phyloP scores from a whole-genome alignment of 1,284 basidiomycete species.

The Cutaneotrichosporon daszewskae region DNA sequence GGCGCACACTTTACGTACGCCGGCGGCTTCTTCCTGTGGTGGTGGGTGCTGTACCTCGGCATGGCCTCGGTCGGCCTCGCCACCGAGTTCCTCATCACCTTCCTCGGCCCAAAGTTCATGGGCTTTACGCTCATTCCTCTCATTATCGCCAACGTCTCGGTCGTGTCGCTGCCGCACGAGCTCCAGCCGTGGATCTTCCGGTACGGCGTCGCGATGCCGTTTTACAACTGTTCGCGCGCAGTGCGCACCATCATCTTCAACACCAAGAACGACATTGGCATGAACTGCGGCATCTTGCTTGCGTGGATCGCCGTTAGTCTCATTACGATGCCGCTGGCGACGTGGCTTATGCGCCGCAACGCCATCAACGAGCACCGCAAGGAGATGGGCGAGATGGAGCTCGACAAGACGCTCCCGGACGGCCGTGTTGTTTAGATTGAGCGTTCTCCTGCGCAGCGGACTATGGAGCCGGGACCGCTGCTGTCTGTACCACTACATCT shows the following conservation, averaged over 20 bases:
- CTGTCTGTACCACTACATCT: too few species aligned
- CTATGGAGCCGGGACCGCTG: too few species aligned
- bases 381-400: slow-evolving; percentile 4
- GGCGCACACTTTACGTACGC: slow-evolving; percentile 55
- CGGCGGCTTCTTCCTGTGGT: slow-evolving; percentile 66
- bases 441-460: too few species aligned
- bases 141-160: slow-evolving; percentile 67
- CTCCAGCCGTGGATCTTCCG: slow-evolving; percentile 62
- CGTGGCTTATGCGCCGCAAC: slow-evolving; percentile 46
- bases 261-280: slow-evolving; percentile 56
- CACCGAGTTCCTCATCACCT: slow-evolving; percentile 52
- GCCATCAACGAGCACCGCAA: slow-evolving; percentile 24
- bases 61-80: slow-evolving; percentile 51
- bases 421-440: background rate
- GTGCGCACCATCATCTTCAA: slow-evolving; percentile 63
- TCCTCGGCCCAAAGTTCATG: slow-evolving; percentile 42
- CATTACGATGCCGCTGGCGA: slow-evolving; percentile 49
- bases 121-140: slow-evolving; percentile 41
- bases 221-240: slow-evolving; percentile 59
- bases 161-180: slow-evolving; percentile 58
- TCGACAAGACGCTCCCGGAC: background rate
- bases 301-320: slow-evolving; percentile 50
- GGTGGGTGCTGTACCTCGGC: slow-evolving; percentile 61
- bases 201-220: slow-evolving; percentile 57
- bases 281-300: slow-evolving; percentile 52